Evolutionary conservation across 306 rosid genomes (phyloP).

Genomic region (Corylus avellana): DNA sequence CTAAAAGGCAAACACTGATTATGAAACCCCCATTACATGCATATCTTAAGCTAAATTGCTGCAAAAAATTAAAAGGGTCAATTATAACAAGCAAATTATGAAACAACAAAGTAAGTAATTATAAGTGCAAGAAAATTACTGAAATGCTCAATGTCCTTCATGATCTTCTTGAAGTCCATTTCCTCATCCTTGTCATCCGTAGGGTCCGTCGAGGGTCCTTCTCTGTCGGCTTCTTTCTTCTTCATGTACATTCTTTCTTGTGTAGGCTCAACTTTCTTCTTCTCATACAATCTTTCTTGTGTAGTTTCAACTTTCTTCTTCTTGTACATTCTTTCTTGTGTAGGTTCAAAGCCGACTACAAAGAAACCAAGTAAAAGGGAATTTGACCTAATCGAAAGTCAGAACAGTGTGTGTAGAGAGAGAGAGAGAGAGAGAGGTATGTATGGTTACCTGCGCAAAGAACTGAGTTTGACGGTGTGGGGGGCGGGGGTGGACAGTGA

Average conservation of each 20-base stretch:
- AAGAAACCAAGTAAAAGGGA: not conserved
- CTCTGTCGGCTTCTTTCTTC: slow-evolving; percentile 9
- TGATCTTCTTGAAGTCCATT: slow-evolving; percentile 18
- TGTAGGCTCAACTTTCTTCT: not conserved
- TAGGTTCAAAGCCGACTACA: slow-evolving; percentile 1
- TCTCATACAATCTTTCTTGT: slow-evolving; percentile 6
- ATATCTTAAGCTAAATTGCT: not conserved
- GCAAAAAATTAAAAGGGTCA: not conserved
- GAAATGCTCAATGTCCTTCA: slow-evolving; percentile 28
- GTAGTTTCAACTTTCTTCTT: not conserved
- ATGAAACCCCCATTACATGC: not conserved
- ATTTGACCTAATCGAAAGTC: not conserved
- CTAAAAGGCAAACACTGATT: not conserved
- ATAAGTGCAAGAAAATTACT: slow-evolving; percentile 11
- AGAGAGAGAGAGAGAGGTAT: not conserved
- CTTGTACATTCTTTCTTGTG: not conserved
- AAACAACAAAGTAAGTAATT: not conserved
- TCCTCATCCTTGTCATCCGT: slow-evolving; percentile 1
- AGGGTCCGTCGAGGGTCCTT: slow-evolving; percentile 6
- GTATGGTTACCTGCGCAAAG: too few species aligned
- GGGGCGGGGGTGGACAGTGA: not conserved
- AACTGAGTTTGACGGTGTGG: not conserved
- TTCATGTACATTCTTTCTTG: slow-evolving; percentile 13
- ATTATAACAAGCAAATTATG: not conserved
- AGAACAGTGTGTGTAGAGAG: not conserved